Percentiles rank a stretch among this genome's conserved stretches.
phyloP scores from a whole-genome alignment of 129 eudicot genomes.

The Escallonia rubra region DNA sequence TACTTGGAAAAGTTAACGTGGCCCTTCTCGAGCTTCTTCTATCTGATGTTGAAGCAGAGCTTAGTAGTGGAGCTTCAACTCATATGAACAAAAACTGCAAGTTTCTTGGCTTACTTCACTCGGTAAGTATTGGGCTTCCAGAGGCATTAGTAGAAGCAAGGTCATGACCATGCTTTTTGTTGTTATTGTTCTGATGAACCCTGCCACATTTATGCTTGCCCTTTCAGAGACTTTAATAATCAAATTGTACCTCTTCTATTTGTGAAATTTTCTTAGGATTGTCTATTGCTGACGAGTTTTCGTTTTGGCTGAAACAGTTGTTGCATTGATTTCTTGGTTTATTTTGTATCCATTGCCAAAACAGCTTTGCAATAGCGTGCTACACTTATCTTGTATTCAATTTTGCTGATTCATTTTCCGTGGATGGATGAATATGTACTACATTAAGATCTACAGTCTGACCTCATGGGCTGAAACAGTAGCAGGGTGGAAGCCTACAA shows the following conservation, averaged over 20 bases:
- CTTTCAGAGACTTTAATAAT: neutral
- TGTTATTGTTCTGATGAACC: conserved; percentile 1
- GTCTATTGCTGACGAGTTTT: too few species aligned
- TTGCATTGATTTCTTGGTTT: too few species aligned
- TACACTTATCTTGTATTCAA: too few species aligned
- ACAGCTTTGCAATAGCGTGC: too few species aligned
- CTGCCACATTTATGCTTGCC: neutral
- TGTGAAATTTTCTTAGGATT: neutral
- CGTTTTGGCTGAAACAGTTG: too few species aligned
- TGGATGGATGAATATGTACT: too few species aligned
- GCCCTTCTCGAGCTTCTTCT: conserved; percentile 65
- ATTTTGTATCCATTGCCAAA: too few species aligned
- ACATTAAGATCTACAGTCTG: too few species aligned
- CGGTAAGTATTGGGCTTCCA: conserved; percentile 36
- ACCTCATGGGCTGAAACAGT: too few species aligned
- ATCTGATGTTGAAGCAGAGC: conserved; percentile 64
- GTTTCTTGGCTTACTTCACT: conserved; percentile 60
- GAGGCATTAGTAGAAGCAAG: neutral
- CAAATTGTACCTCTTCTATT: neutral
- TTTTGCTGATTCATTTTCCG: too few species aligned
- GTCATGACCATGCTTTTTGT: conserved; percentile 1
- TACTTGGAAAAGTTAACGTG: conserved; percentile 72
- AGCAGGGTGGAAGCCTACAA: too few species aligned
- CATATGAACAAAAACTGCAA: conserved; percentile 66
- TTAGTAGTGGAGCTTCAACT: conserved; percentile 34